These are phyloP conservation scores for Fusarium sp. DNA, from an alignment of 2,329 filamentous ascomycete species.

Conservation along the genomic window DNA sequence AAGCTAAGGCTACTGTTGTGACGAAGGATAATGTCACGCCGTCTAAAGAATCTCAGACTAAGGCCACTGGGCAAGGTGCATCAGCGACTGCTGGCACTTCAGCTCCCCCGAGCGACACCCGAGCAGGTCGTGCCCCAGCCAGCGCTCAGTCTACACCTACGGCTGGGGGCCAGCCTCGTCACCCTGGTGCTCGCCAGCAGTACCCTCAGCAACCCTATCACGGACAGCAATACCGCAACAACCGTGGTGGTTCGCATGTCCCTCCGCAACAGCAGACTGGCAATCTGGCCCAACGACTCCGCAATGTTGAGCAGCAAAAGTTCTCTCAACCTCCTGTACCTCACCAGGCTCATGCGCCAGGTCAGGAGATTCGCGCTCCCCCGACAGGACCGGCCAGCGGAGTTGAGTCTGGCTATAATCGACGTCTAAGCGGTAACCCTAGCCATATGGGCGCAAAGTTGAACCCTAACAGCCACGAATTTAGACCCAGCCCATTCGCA, in stretches of 20 bases:
- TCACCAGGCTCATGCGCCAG: conserved; percentile 63
- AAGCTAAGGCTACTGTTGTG: conserved; percentile 64
- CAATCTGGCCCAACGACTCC: conserved; percentile 63
- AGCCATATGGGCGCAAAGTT: conserved; percentile 67
- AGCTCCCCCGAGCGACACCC: conserved; percentile 45
- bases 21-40: conserved; percentile 59
- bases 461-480: conserved; percentile 79
- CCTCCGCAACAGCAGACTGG: conserved; percentile 58
- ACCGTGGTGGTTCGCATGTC: conserved; percentile 59
- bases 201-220: conserved; percentile 63
- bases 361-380: conserved; percentile 76
- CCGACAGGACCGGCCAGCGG: conserved; percentile 78
- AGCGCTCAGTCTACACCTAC: conserved; percentile 51
- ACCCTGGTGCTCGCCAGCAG: conserved; percentile 62
- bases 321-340: conserved; percentile 58
- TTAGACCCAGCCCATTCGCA: conserved; percentile 86
- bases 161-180: conserved; percentile 55
- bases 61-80: conserved; percentile 47
- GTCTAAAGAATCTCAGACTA: conserved; percentile 61
- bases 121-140: conserved; percentile 52
- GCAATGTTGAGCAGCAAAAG: conserved; percentile 66
- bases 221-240: conserved; percentile 61
- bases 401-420: conserved; percentile 64
- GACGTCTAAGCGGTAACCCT: conserved; percentile 65
- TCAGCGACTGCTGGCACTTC: conserved; percentile 34